Evolutionary conservation across 768 basidiomycete genomes (phyloP), one percentile per base, ranked within the genome.

Genomic region (Amyloporia xantha): DNA sequence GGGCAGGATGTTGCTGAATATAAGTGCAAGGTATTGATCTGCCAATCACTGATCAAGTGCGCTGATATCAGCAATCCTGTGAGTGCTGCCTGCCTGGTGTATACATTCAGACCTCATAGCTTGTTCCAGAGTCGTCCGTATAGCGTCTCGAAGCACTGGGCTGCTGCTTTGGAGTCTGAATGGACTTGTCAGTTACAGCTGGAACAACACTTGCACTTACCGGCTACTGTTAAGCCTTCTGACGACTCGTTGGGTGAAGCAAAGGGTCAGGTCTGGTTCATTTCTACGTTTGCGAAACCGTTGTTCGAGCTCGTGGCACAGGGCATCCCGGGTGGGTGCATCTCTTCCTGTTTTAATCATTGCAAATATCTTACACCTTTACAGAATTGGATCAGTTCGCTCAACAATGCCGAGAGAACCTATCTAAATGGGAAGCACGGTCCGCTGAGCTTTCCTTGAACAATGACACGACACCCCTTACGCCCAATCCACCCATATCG

Each of bases 11-110:
- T 58, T 15, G 60, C 73, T 9, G 58, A 58, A 49, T 60, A 69
- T 44, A 61, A 68, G 55, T 76, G 82, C 47, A 75, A 86, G 56
- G 71, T 87, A 21, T 66, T 95, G 46, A 66, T 92, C 20, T 95
- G 91, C 62, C 92, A 97, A 59, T 87, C 88, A 2, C 69, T 99
- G 44, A 82, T 99, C 64, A 98, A 99, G 67, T 96, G 94, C 60
- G 93, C 95, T 15, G 96, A 99, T 68, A 98, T 99, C 60, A 93
- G 91, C 63, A 99, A 99, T 65, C 95, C 96, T 13, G 93, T 96
- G 63, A 55, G 93, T 79, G 12, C 27, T 10, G 35, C 36, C 30
- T 23, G 5, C 19, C 17, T 30, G 28, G 28, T 6, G 30, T 44
- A 19, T 41, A 39, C 46, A 17, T 46, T 36, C 38, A 27, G 2